These are phyloP conservation scores for Tetrahymena elliotti DNA, from an alignment of 73 alveolate genomes.

Conservation along the genomic window DNA sequence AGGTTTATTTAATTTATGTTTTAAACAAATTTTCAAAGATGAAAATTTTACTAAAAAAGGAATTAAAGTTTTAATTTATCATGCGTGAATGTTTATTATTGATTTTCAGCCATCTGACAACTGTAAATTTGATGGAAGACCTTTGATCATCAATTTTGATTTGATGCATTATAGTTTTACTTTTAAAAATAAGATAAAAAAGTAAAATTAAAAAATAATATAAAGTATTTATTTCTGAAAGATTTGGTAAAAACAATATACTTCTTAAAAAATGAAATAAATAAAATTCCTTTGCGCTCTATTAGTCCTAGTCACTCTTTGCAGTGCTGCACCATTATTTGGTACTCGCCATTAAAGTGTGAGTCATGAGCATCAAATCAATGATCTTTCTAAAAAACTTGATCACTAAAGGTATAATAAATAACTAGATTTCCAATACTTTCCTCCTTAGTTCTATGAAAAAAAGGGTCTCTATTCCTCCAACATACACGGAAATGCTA, in stretches of 20 bases:
- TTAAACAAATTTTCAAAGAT: too few relatives aligned
- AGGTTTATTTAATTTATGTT: too few relatives aligned
- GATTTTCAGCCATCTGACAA: too few relatives aligned
- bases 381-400: neutral
- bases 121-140: too few relatives aligned
- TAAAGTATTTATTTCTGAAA: too few relatives aligned
- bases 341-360: neutral
- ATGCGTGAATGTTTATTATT: too few relatives aligned
- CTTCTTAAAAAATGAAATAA: neutral
- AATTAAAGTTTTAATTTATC: too few relatives aligned
- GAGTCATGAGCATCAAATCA: neutral
- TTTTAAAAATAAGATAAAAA: too few relatives aligned
- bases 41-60: too few relatives aligned
- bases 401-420: neutral
- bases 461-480: neutral
- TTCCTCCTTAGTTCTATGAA: neutral
- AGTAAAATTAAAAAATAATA: too few relatives aligned
- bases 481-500: neutral
- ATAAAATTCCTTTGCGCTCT: neutral
- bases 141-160: too few relatives aligned
- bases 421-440: neutral
- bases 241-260: neutral
- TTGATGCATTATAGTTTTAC: too few relatives aligned
- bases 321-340: neutral
- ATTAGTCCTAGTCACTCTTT: neutral